Conservation (phyloP, 495 filamentous ascomycete species). For the Neurospora cerealis region DNA sequence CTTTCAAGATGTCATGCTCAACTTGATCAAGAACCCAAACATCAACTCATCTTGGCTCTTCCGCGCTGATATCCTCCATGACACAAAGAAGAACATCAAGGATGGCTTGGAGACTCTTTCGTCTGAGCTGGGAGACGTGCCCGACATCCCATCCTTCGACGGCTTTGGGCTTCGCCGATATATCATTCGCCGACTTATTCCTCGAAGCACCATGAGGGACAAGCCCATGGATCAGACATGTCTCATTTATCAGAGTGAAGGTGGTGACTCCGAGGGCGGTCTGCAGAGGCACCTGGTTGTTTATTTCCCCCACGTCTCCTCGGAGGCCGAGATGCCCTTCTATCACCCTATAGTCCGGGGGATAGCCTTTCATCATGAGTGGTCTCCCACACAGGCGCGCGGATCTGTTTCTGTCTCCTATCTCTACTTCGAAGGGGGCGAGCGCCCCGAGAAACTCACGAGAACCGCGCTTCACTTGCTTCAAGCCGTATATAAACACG, state of each 20-base stretch:
- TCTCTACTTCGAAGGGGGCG: conserved; percentile 41
- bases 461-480: conserved; percentile 65
- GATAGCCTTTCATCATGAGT: conserved; percentile 66
- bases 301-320: conserved; percentile 63
- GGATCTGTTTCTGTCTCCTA: conserved; percentile 60
- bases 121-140: conserved; percentile 1
- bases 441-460: conserved; percentile 43
- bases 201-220: conserved; percentile 70
- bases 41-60: conserved; percentile 76
- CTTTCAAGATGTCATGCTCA: conserved; percentile 56
- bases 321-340: conserved; percentile 58
- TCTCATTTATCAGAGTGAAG: conserved; percentile 45
- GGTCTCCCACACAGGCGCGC: conserved; percentile 22
- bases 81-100: conserved; percentile 12
- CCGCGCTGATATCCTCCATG: conserved; percentile 71
- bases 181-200: conserved; percentile 65
- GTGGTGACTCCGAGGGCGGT: not conserved
- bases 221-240: conserved; percentile 68
- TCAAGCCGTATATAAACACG: conserved; percentile 64
- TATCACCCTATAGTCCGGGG: conserved; percentile 73
- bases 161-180: conserved; percentile 27
- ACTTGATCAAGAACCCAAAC: conserved; percentile 76
- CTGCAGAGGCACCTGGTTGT: conserved; percentile 49
- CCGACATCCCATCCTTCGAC: conserved; percentile 9
- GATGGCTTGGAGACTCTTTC: conserved; percentile 4